phyloP scores from a whole-genome alignment of 371 early-diverging fungal species.

The Mucor irregularis region DNA sequence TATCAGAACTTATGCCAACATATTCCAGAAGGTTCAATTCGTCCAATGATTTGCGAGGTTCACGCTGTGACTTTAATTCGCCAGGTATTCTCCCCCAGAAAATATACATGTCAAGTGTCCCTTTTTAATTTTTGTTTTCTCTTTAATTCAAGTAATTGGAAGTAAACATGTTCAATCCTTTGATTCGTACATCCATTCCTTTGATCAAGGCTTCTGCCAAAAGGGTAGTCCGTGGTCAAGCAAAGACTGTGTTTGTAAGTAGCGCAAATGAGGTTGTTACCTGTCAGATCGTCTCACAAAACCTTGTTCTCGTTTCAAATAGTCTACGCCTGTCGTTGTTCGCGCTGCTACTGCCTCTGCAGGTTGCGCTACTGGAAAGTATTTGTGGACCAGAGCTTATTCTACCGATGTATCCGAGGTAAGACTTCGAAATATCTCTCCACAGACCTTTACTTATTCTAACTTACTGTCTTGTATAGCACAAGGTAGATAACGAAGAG shows the following conservation, averaged over 20 bases:
- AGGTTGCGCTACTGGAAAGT: not conserved
- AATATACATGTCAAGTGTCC: not conserved
- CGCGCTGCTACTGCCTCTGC: constrained; percentile 4
- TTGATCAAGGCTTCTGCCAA: constrained; percentile 19
- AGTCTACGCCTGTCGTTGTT: constrained; percentile 10
- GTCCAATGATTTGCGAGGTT: too few relatives aligned
- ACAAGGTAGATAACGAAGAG: constrained; percentile 16
- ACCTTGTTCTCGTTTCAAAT: not conserved
- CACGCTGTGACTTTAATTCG: too few relatives aligned
- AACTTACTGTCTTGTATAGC: not conserved
- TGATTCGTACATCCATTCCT: constrained; percentile 23
- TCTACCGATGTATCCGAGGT: constrained; percentile 11
- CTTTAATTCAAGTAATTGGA: not conserved
- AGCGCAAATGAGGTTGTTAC: not conserved
- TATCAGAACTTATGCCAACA: too few relatives aligned
- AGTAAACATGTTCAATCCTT: constrained; percentile 22
- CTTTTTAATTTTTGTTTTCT: not conserved
- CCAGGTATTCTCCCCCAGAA: not conserved
- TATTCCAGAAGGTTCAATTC: too few relatives aligned
- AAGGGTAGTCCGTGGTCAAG: not conserved
- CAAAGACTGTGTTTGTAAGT: constrained; percentile 15
- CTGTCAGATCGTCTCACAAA: constrained; percentile 2
- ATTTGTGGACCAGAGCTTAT: constrained; percentile 5
- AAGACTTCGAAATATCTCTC: not conserved
- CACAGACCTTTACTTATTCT: not conserved